Percentiles rank a stretch among this genome's conserved stretches.
Evolutionary conservation across 164 flowering plant species (phyloP).

Genomic region (Vitis riparia): DNA sequence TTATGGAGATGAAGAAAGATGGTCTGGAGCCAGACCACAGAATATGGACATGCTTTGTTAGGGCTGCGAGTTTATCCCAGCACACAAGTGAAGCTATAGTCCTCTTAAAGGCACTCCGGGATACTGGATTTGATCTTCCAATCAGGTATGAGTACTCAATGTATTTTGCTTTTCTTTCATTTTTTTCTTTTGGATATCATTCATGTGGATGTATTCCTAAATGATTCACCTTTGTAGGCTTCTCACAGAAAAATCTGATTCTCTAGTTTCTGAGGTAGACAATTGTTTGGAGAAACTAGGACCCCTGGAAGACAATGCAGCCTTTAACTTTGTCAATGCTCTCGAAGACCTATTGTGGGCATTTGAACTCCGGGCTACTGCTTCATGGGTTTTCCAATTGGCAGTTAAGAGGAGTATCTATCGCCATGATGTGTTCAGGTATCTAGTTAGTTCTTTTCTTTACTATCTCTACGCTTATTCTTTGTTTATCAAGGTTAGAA

Average conservation of each 20-base stretch:
- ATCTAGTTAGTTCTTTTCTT: constrained; percentile 1
- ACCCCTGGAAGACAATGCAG: constrained; percentile 76
- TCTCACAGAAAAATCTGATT: constrained; percentile 59
- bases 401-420: constrained; percentile 77
- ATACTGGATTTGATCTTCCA: constrained; percentile 83
- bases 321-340: constrained; percentile 91
- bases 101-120: constrained; percentile 63
- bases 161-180: not conserved
- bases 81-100: constrained; percentile 53
- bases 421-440: constrained; percentile 78
- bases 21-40: constrained; percentile 85
- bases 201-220: not conserved
- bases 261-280: constrained; percentile 66
- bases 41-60: constrained; percentile 94
- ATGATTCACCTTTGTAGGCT: constrained; percentile 52
- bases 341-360: constrained; percentile 92
- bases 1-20: constrained; percentile 67
- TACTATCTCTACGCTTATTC: not conserved
- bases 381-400: constrained; percentile 92
- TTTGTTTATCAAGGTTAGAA: not conserved
- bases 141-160: constrained; percentile 46
- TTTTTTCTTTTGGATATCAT: constrained; percentile 1
- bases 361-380: constrained; percentile 90
- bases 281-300: constrained; percentile 50
- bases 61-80: constrained; percentile 80